Base-by-base conservation (phyloP, 2,329 filamentous ascomycete species). In the Pyrenophora tritici-repentis region DNA sequence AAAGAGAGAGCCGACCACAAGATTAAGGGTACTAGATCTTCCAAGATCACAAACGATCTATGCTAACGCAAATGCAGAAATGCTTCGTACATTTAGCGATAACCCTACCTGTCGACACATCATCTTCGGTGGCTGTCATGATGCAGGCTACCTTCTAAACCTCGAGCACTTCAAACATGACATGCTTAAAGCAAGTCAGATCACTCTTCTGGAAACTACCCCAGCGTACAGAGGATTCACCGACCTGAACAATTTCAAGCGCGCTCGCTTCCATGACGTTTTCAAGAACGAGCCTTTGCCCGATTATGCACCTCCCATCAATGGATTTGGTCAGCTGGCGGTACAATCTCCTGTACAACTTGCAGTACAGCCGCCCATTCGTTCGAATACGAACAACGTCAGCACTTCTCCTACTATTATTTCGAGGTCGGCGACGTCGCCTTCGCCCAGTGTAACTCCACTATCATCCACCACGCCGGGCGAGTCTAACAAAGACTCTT, bases 1-100 rank as follows among this genome's bases (percentile, higher is more conserved):
- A 79, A 79, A 48, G 78, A 79, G 55, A 66, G 73, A 39, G 77
- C 77, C 36, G 77, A 79, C 53, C 73, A 78, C 62, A 79, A 78
- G 53, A 73, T 79, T 56, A 74, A 72, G 65, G 74, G 74, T 75
- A 62, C 10, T 14, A 12, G 1, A 33, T 32, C n/a, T 20, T 18
- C 29, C 3, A 38, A 2, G 4, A n/a, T 13, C 7, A 17, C 0
- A n/a, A 26, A 13, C 8, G 6, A 17, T 24, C 6, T 6, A 7
- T 44, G n/a, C 54, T 67, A 14, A 67, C 29, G 5, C 2, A 6
- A 10, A 2, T 22, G 14, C 58, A 68, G 77, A 79, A 68, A 78
- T 75, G 58, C 70, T 79, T 42, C 72, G 76, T 37, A 71, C 78
- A 2, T 79, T 77, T 64, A 67, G 77, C 53, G 70, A 73, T 35